These are phyloP conservation scores for Colletotrichum ledebouriae DNA, from an alignment of 2,329 filamentous ascomycete genomes.

Conservation along the genomic window DNA sequence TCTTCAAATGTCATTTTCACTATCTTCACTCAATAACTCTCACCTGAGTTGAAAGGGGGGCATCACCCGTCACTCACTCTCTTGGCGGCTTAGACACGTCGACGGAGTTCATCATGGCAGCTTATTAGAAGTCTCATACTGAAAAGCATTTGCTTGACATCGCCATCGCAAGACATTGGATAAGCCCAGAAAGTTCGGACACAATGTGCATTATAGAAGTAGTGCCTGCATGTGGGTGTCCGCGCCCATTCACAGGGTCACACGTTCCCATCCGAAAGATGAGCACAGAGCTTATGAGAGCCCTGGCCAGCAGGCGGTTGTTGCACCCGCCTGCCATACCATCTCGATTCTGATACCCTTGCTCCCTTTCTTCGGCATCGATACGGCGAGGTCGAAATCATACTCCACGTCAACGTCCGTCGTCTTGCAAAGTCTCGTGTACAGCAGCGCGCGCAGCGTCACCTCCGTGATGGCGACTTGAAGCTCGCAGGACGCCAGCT, in stretches of 20 bases:
- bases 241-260: background rate
- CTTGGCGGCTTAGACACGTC: slow-evolving; percentile 4
- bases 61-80: background rate
- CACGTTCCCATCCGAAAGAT: background rate
- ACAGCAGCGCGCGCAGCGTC: slow-evolving; percentile 46
- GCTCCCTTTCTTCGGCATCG: slow-evolving; percentile 40
- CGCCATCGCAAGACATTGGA: no score
- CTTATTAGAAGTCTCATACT: background rate
- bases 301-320: slow-evolving; percentile 7
- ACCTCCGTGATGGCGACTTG: slow-evolving; percentile 46
- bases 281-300: slow-evolving; percentile 11
- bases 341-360: slow-evolving; percentile 30
- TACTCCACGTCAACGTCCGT: slow-evolving; percentile 47
- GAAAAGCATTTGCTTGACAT: no score
- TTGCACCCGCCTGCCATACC: background rate
- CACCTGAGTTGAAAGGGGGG: no score
- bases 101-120: background rate
- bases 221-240: background rate
- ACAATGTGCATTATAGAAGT: background rate
- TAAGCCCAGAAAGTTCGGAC: background rate
- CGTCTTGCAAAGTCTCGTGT: slow-evolving; percentile 48
- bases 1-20: background rate
- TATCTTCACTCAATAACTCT: slow-evolving; percentile 1
- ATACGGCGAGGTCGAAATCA: slow-evolving; percentile 46
- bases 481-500: slow-evolving; percentile 49